Conservation (phyloP, 176 grass and related monocot species). For the Luzula sylvatica region DNA sequence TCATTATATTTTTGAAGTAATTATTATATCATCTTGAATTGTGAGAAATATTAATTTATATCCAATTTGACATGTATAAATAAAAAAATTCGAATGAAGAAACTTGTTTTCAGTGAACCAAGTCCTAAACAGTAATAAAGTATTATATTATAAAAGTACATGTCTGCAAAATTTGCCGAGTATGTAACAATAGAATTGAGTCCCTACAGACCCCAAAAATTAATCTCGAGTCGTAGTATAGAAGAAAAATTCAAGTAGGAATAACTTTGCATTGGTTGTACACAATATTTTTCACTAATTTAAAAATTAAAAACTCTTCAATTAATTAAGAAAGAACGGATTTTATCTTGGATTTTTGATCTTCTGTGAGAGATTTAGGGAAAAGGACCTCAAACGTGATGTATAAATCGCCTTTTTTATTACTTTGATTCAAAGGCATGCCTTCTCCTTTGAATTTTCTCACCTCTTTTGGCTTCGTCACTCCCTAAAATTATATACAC, state of each 20-base stretch:
- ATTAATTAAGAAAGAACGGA: slow-evolving; percentile 38
- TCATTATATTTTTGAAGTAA: too few species aligned
- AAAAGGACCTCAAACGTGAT: slow-evolving; percentile 75
- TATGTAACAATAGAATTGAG: slow-evolving; percentile 4
- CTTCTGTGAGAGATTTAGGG: slow-evolving; percentile 61
- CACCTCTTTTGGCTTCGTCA: slow-evolving; percentile 86
- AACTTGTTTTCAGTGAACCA: too few species aligned
- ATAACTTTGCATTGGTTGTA: slow-evolving; percentile 13
- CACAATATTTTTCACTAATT: slow-evolving; percentile 15
- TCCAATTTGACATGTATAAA: too few species aligned
- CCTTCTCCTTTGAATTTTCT: slow-evolving; percentile 94
- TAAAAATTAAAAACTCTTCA: not conserved
- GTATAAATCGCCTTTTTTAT: slow-evolving; percentile 86
- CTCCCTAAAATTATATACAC: slow-evolving; percentile 28
- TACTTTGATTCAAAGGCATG: slow-evolving; percentile 83
- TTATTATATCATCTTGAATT: too few species aligned
- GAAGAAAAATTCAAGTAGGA: slow-evolving; percentile 9
- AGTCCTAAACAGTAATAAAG: too few species aligned
- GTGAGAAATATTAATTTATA: too few species aligned
- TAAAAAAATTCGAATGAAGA: too few species aligned
- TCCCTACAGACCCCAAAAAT: slow-evolving; percentile 15
- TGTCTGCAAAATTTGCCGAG: too few species aligned
- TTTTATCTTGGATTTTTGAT: slow-evolving; percentile 89
- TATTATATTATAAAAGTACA: too few species aligned
- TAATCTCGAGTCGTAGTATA: slow-evolving; percentile 3